Evolutionary conservation across 2,329 filamentous ascomycete genomes (phyloP).

Genomic region (Bipolaris oryzae): DNA sequence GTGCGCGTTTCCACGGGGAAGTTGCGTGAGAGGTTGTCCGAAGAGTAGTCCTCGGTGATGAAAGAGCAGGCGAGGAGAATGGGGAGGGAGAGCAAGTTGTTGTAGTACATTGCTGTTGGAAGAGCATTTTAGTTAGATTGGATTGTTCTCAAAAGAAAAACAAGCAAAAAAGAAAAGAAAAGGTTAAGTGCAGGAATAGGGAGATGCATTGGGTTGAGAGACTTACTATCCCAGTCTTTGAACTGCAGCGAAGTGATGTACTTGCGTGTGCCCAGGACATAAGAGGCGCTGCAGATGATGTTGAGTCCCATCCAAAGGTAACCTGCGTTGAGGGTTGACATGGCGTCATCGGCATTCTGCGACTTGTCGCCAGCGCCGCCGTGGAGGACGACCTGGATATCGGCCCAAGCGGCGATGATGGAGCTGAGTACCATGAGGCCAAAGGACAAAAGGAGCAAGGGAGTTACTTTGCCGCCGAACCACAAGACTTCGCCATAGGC

Average conservation of each 20-base stretch:
- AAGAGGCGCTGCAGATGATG: conserved; percentile 89
- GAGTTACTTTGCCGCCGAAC: conserved; percentile 92
- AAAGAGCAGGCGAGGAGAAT: conserved; percentile 83
- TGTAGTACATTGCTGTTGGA: conserved; percentile 93
- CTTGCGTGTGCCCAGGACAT: conserved; percentile 92
- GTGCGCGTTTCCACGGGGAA: conserved; percentile 82
- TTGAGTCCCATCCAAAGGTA: conserved; percentile 62
- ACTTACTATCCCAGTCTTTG: conserved; percentile 97
- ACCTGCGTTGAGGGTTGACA: conserved; percentile 66
- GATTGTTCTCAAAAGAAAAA: background rate
- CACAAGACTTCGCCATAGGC: conserved; percentile 97
- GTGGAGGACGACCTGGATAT: conserved; percentile 83
- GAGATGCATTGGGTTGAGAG: background rate
- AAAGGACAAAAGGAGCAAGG: conserved; percentile 88
- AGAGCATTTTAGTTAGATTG: too few relatives aligned
- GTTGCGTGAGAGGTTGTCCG: conserved; percentile 79
- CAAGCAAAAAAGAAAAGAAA: background rate
- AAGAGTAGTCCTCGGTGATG: conserved; percentile 89
- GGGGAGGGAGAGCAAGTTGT: conserved; percentile 95
- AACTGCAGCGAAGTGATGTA: conserved; percentile 99
- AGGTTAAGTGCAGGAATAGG: background rate
- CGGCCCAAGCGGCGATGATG: conserved; percentile 93
- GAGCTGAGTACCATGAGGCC: conserved; percentile 96
- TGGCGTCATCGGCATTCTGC: conserved; percentile 61
- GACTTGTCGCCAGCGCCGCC: conserved; percentile 64